Conservation (phyloP, 108 stramenopile species). For the Craspedostauros australis region DNA sequence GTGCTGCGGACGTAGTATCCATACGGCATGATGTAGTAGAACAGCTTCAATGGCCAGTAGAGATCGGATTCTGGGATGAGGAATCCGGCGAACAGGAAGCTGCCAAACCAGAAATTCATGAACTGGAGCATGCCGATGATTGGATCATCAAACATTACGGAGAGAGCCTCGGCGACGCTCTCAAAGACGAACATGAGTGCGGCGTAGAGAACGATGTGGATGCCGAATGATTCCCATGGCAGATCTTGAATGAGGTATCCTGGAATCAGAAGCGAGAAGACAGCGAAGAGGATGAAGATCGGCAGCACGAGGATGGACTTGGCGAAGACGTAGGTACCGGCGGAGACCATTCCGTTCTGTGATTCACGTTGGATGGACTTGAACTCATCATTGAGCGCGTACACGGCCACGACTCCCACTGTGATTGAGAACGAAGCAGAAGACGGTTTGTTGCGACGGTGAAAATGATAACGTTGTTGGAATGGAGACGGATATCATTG, state of each 20-base stretch:
- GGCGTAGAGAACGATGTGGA: constrained; percentile 3
- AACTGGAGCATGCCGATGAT: too few relatives aligned
- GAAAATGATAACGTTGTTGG: neutral
- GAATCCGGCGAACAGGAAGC: constrained; percentile 32
- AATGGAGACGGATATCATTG: neutral
- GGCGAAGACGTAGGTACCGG: too few relatives aligned
- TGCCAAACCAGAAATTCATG: too few relatives aligned
- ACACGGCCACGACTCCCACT: constrained; percentile 27
- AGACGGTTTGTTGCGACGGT: neutral
- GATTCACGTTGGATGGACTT: too few relatives aligned
- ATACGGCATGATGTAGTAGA: too few relatives aligned
- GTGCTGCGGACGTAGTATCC: constrained; percentile 16
- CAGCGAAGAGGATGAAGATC: too few relatives aligned
- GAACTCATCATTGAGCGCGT: constrained; percentile 25
- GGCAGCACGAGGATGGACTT: too few relatives aligned
- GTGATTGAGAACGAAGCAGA: neutral
- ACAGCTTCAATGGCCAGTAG: too few relatives aligned
- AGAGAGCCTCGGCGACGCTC: constrained; percentile 5
- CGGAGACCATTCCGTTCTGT: too few relatives aligned
- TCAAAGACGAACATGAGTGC: constrained; percentile 9
- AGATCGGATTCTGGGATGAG: constrained; percentile 17
- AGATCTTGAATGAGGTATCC: constrained; percentile 8
- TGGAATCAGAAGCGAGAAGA: too few relatives aligned
- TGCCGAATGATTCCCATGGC: constrained; percentile 1
- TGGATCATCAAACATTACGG: too few relatives aligned